Base-by-base conservation (phyloP, 805 yeast genomes). In the Saccharomyces paradoxus region DNA sequence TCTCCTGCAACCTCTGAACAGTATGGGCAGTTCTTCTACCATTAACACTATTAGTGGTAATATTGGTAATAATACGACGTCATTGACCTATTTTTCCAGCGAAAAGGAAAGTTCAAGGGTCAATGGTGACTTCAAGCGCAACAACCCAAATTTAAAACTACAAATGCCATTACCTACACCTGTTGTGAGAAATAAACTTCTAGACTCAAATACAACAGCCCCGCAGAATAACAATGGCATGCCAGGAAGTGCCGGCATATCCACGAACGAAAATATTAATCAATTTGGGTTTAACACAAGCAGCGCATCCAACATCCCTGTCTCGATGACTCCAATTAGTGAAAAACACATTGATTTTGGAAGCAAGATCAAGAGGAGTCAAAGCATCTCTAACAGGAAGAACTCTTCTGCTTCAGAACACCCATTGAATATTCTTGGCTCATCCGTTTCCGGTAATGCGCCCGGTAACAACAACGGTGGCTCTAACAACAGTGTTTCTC, bases 291-390 rank as follows among this genome's bases (percentile, higher is more conserved):
- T 83, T 62, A 77, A 82, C 64, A 78, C 83, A 1, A 69, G 78
- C 14, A 77, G 76, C 31, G 75, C 79, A 2, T 73, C 77, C 7
- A 70, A 72, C 53, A 66, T 79, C 3, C 83, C 88, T 1, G 72
- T 83, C 61, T 81, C 88, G 0, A 87, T 87, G 94, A 87, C 95
- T 0, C 95, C 94, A 1, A 82, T 87, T 4, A 78, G 88, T 2
- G 95, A 87, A 60, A 83, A 74, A 53, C 66, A 71, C 41, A 65
- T 60, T 46, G 69, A 65, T 57, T 60, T 64, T 49, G 61, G 63
- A 8, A 55, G 51, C 41, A 60, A 61, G 47, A 37, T 62, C 0
- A 64, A 60, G 51, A 60, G 66, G 50, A 60, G 63, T 8, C 64
- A 58, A 12, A 64, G 68, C 50, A 55, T 58, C 8, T 54, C 57